A percentile compares a stretch with the other conserved stretches of the same genome.
phyloP scores from a whole-genome alignment of 768 basidiomycete genomes.

The Pholiota molesta region DNA sequence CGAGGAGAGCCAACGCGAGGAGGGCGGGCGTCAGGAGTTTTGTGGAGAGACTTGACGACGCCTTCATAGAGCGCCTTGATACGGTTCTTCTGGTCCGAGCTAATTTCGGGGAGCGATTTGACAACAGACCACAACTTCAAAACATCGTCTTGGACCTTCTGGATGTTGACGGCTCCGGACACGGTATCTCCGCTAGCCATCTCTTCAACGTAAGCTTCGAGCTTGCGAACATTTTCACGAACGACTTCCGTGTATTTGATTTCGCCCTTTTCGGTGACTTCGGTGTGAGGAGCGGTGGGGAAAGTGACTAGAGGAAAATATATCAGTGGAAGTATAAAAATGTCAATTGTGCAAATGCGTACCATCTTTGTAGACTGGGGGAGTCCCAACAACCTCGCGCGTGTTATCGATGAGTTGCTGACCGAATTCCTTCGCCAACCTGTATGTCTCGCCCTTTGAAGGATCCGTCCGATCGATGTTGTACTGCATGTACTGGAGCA shows the following conservation, averaged over 20 bases:
- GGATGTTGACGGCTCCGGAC: conserved; percentile 83
- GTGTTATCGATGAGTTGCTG: conserved; percentile 96
- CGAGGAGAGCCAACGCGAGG: conserved; percentile 51
- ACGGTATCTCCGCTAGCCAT: conserved; percentile 96
- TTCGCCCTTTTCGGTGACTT: conserved; percentile 92
- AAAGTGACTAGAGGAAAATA: conserved; percentile 74
- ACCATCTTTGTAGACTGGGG: conserved; percentile 98
- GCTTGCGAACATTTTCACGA: conserved; percentile 93
- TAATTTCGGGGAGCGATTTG: conserved; percentile 96
- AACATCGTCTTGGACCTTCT: conserved; percentile 98
- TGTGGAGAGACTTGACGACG: conserved; percentile 90
- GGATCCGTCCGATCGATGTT: conserved; percentile 85
- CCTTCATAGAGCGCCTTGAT: conserved; percentile 96
- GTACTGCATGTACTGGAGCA: conserved; percentile 95
- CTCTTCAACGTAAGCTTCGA: conserved; percentile 97
- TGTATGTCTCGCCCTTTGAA: conserved; percentile 86
- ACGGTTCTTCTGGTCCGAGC: conserved; percentile 93
- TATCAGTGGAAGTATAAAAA: conserved; percentile 7
- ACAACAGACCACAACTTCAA: conserved; percentile 97
- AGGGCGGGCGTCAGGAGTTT: conserved; percentile 64
- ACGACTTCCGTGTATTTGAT: conserved; percentile 95
- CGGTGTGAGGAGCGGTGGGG: conserved; percentile 96
- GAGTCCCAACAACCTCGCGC: conserved; percentile 74
- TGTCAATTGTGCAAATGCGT: conserved; percentile 30
- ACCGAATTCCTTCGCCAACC: conserved; percentile 95